Base-by-base conservation (phyloP, 2,329 filamentous ascomycete genomes). In the Botrytis byssoidea region DNA sequence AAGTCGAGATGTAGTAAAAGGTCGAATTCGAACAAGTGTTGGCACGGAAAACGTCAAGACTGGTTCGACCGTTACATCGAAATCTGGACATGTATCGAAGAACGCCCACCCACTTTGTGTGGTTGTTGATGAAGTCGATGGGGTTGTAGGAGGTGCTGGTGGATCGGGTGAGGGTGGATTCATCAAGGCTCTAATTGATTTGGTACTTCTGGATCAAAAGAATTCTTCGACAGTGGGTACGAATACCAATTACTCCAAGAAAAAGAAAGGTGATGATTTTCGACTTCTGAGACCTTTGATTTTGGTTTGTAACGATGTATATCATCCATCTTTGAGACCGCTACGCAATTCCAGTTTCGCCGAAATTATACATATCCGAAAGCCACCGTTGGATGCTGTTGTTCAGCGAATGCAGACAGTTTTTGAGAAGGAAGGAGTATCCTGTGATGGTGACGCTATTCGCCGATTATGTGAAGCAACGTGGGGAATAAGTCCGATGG, bases 261-360 rank as follows among this genome's bases (percentile, higher is more conserved):
- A 86, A 77, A 93, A 90, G 82, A 93, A 94, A 81, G 91, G 91
- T 0, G 95, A 98, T 79, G 92, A 91, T 74, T 99, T 99, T 81
- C 89, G 92, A 60, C 88, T 98, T 75, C 88, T 97, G 83, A 88
- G 96, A 64, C 96, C 96, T 0, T 85, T 99, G 44, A 94, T 99
- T 69, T 86, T 99, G 66, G 96, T 99, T 78, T 99, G 96, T 85
- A 99, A 99, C 79, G 97, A 99, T 81, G 90, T 98, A 1, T 99
- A 99, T 80, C 94, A 97, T 78, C 91, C 95, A 6, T 93, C 95
- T 32, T 86, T 99, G 59, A 89, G 94, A 42, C 94, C 93, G 0
- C 85, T 99, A 12, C 90, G 96, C n/a, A 92, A 95, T 76, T 95
- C 94, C 0, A 90, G 86, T 9, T 84, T 96, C 68, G 96, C 95